Base-by-base conservation (phyloP, 345 rosid species). In the Hirschfeldia incana region DNA sequence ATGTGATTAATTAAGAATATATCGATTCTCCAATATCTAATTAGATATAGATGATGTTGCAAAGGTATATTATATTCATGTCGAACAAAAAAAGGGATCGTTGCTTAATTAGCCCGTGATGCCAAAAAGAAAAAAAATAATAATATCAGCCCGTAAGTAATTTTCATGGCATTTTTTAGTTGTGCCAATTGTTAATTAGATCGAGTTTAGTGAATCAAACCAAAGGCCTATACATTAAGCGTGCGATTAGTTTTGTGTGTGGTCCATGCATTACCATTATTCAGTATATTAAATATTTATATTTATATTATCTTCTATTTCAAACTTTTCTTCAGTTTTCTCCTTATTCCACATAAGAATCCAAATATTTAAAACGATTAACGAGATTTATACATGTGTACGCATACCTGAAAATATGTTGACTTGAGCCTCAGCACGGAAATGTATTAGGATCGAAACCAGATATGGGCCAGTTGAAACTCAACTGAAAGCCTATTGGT, bases 1-100 rank as follows among this genome's bases (percentile, higher is more conserved):
- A 36, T 70, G 37, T 62, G 55, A 76, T 26, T 60, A 62, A 49
- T 62, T 36, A 70, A 65, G 59, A 77, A 77, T 70, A 77, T 51
- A 64, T 37, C 11, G 44, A 70, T 53, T 53, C 71, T 69, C 81
- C 76, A 70, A 70, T 70, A 55, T 53, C 65, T 9, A 30, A 11
- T 60, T 28, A 60, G 46, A 76, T 4, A 39, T 0, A 8, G 29
- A 26, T 9, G 29, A 26, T 9, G 10, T 67, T 11, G 34, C 5
- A 37, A 58, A 16, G 12, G 36, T 6, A 13, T 15, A 76, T 60
- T n/a, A 69, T 77, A 7, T 46, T 70, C 57, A 70, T 70, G 70
- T 77, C 44, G 70, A 77, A 36, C 71, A 70, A 76, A 76, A 34
- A 42, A 68, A 58, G 36, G 63, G 57, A 69, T 53, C 15, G 15